phyloP scores from a whole-genome alignment of 2,329 filamentous ascomycete species.

The Trichoderma hamatum region DNA sequence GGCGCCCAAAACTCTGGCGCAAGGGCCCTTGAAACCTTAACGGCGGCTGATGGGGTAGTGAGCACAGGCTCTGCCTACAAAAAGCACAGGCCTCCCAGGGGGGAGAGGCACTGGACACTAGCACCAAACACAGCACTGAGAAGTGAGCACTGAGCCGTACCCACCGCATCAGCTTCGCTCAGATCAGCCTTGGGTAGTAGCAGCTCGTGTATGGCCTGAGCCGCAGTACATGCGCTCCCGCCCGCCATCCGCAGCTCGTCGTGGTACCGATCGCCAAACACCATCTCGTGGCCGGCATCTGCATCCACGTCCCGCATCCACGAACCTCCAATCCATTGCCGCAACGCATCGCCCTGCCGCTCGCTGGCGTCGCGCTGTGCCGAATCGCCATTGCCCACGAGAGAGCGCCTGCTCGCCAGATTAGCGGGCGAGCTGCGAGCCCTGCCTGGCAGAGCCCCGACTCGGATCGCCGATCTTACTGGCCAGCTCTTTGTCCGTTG shows the following conservation, averaged over 20 bases:
- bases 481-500: neutral
- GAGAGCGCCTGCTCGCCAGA: neutral
- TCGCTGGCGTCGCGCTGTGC: conserved; percentile 22
- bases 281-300: conserved; percentile 26
- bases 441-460: conserved; percentile 2
- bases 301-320: conserved; percentile 27
- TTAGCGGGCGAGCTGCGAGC: conserved; percentile 6
- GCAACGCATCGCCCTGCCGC: conserved; percentile 14
- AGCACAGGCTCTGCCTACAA: neutral
- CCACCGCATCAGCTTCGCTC: neutral
- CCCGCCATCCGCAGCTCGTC: neutral
- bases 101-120: neutral
- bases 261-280: conserved; percentile 26
- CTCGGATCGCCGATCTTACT: neutral
- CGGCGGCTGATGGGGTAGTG: conserved; percentile 3
- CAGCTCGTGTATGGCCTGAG: conserved; percentile 16
- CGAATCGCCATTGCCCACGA: conserved; percentile 19
- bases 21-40: conserved; percentile 1
- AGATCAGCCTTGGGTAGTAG: neutral
- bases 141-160: neutral
- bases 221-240: conserved; percentile 19
- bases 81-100: neutral
- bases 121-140: neutral
- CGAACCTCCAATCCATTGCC: conserved; percentile 22
- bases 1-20: neutral